Evolutionary conservation across 2,329 filamentous ascomycete genomes (phyloP), one percentile per base, ranked within the genome.

Genomic region (Hypoxylon sp.): DNA sequence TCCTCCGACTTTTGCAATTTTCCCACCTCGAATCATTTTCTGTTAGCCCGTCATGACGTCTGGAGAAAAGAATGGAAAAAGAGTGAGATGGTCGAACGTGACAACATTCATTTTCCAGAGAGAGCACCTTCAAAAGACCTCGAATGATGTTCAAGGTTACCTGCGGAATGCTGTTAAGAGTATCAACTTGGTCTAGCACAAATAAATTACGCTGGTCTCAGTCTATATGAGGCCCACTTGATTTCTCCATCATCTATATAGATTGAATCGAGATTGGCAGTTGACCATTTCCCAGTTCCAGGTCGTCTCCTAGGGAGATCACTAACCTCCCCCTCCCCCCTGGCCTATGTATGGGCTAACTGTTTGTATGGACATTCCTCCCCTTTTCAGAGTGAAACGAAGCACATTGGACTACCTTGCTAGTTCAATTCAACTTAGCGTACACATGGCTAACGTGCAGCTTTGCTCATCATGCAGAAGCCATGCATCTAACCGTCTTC

Each of bases 241-340:
- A 60, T 49, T 68, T 68, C 43, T 68, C 70, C 59, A 63, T 67
- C 58, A 69, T 67, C 62, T 72, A 70, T 66, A 70, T 68, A 70
- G 60, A 70, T 69, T 65, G 60, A 63, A 71, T 73, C 70, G 68
- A 73, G 70, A 73, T 73, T 73, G 68, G 63, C 10, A 46, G 41
- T 38, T 64, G 52, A 55, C 57, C 58, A 66, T 55, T 38, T 55
- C 65, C 41, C 57, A 61, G 57, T 57, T 69, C 66, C 52, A 71
- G 70, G 71, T 69, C 61, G 66, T 46, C 63, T 49, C 60, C 43
- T 30, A 32, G 61, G 64, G 61, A 63, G 61, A 59, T 60, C 60
- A 46, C 51, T 58, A 56, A 46, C 57, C 63, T n/a, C 53, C 36
- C 67, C 53, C 17, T 21, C 13, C 53, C 38, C 53, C 36, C 17